phyloP scores from a whole-genome alignment of 345 rosid species.

The Clausena lansium region DNA sequence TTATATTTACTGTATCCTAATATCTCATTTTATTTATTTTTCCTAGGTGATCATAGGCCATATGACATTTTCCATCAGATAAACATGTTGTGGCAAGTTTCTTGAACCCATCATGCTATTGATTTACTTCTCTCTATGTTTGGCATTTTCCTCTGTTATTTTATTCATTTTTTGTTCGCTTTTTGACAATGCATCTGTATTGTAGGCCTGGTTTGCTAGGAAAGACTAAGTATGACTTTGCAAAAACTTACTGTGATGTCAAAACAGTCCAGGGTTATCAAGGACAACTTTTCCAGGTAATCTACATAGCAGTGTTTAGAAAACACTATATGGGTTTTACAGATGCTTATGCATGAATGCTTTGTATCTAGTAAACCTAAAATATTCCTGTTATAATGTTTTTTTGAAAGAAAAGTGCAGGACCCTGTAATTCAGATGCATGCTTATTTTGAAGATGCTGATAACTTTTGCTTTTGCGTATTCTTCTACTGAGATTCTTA shows the following conservation, averaged over 20 bases:
- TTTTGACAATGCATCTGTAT: slow-evolving; percentile 27
- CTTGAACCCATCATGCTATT: slow-evolving; percentile 13
- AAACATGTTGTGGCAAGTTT: slow-evolving; percentile 83
- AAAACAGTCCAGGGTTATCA: slow-evolving; percentile 45
- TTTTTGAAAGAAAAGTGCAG: background rate
- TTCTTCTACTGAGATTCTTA: background rate
- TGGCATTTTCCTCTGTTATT: background rate
- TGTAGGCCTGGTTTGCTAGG: slow-evolving; percentile 96
- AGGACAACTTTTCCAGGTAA: slow-evolving; percentile 78
- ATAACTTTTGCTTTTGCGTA: background rate
- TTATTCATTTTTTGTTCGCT: background rate
- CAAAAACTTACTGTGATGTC: slow-evolving; percentile 77
- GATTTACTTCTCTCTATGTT: slow-evolving; percentile 19
- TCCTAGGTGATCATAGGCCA: slow-evolving; percentile 82
- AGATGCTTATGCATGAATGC: background rate
- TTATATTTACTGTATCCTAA: slow-evolving; percentile 31
- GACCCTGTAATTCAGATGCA: background rate
- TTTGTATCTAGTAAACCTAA: background rate
- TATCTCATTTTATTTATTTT: slow-evolving; percentile 24
- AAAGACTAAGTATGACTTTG: slow-evolving; percentile 81
- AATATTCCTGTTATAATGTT: background rate
- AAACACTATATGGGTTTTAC: slow-evolving; percentile 7
- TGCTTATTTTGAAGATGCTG: background rate
- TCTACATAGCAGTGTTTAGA: slow-evolving; percentile 16
- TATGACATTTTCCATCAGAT: slow-evolving; percentile 96